These are phyloP conservation scores for Primulina huaijiensis DNA, from an alignment of 257 asterid species.

Conservation along the genomic window DNA sequence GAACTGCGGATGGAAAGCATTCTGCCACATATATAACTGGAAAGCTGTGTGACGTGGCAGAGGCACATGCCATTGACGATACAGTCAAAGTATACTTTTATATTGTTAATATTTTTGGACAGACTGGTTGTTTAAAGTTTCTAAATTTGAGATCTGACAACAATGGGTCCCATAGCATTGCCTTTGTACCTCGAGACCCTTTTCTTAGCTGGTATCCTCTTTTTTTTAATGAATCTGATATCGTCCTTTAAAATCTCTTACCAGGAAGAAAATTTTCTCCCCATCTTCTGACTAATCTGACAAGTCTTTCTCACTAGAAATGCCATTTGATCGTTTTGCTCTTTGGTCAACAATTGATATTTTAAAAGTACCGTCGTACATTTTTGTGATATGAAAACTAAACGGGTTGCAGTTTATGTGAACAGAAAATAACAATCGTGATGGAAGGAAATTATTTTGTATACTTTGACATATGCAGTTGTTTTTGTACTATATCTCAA, in stretches of 20 bases:
- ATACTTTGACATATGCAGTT: no score
- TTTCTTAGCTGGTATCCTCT: not conserved
- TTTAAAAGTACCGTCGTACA: not conserved
- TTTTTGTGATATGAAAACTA: not conserved
- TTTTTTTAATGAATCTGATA: not conserved
- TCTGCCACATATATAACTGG: conserved; percentile 49
- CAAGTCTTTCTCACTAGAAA: no score
- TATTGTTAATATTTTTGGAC: no score
- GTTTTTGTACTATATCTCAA: not conserved
- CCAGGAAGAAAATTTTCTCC: not conserved
- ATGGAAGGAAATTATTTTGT: no score
- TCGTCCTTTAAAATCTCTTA: not conserved
- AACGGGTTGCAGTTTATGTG: not conserved
- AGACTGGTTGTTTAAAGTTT: not conserved
- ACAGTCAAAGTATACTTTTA: conserved; percentile 35
- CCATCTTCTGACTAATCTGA: not conserved
- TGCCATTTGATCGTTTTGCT: not conserved
- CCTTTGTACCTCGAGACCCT: not conserved
- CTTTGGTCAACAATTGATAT: not conserved
- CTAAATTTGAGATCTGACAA: not conserved
- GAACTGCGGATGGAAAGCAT: conserved; percentile 52
- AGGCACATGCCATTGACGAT: conserved; percentile 48
- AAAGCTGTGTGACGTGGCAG: conserved; percentile 48
- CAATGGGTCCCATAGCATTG: not conserved
- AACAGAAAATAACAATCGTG: not conserved